Evolutionary conservation across 1,284 basidiomycete genomes (phyloP).

Genomic region (Phylloporus gajari): DNA sequence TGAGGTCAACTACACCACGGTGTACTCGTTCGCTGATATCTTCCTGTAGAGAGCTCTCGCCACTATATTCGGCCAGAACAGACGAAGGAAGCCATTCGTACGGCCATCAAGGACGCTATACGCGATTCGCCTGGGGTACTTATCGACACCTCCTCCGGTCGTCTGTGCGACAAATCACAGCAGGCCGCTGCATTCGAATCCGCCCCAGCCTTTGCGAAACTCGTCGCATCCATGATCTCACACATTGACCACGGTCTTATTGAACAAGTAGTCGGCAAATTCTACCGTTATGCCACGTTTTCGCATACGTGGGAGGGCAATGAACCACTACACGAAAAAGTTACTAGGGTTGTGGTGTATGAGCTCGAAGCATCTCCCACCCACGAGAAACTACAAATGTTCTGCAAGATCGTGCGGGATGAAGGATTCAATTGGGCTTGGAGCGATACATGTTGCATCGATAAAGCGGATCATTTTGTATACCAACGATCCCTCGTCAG

Average conservation of each 20-base stretch:
- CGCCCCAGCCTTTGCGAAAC: background rate
- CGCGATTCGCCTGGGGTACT: conserved; percentile 15
- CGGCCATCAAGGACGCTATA: background rate
- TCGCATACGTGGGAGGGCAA: conserved; percentile 5
- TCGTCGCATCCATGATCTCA: background rate
- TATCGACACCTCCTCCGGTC: conserved; percentile 16
- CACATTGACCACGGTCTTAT: background rate
- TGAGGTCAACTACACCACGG: background rate
- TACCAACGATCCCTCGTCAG: no score
- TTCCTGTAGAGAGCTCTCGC: background rate
- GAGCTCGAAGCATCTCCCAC: background rate
- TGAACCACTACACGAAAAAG: conserved; percentile 15
- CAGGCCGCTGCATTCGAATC: conserved; percentile 15
- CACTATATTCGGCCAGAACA: background rate
- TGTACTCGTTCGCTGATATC: background rate
- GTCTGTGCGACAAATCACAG: conserved; percentile 8
- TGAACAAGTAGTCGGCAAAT: background rate
- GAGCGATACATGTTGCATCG: no score
- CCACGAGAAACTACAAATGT: background rate
- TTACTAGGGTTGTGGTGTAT: background rate
- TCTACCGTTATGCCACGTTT: background rate
- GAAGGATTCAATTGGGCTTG: no score
- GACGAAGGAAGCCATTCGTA: background rate
- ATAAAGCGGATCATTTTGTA: no score
- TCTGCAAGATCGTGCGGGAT: no score